A percentile compares a stretch with the other conserved stretches of the same genome.
Evolutionary conservation across 495 filamentous ascomycete genomes (phyloP).

Genomic region (Aspergillus hancockii): DNA sequence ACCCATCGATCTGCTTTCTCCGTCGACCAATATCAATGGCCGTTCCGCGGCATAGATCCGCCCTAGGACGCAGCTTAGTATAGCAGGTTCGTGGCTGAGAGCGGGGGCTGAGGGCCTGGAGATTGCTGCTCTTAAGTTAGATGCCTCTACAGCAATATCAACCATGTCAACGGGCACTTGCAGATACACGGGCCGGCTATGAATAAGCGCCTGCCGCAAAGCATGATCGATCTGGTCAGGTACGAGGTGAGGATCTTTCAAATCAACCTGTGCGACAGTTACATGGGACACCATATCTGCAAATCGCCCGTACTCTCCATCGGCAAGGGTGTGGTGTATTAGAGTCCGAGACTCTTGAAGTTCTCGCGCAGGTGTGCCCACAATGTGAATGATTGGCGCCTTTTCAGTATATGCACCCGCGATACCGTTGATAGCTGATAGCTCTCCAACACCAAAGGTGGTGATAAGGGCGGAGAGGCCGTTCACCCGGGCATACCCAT

Average conservation of each 20-base stretch:
- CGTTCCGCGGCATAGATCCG: constrained; percentile 28
- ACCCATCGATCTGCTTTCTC: constrained; percentile 19
- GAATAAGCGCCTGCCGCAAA: constrained; percentile 32
- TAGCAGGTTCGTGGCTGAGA: neutral
- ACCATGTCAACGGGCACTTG: constrained; percentile 43
- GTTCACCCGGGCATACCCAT: constrained; percentile 75
- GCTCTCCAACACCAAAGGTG: constrained; percentile 78
- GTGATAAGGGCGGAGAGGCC: constrained; percentile 71
- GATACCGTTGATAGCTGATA: constrained; percentile 71
- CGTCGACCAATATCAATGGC: constrained; percentile 39
- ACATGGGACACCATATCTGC: constrained; percentile 34
- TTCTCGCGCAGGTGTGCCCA: constrained; percentile 49
- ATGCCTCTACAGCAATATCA: constrained; percentile 14
- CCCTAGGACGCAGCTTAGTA: constrained; percentile 21
- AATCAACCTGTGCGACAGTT: constrained; percentile 34
- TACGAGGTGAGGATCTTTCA: constrained; percentile 29
- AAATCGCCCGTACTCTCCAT: constrained; percentile 38
- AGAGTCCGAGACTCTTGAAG: constrained; percentile 25
- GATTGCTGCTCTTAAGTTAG: neutral
- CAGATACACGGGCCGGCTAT: constrained; percentile 43
- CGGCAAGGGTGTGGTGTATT: constrained; percentile 43
- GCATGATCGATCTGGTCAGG: constrained; percentile 37
- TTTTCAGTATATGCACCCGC: constrained; percentile 72
- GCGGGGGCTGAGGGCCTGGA: neutral
- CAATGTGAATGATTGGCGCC: constrained; percentile 79